These are phyloP conservation scores for Chlamydomonas applanata DNA, from an alignment of 139 green algal species.

Conservation along the genomic window DNA sequence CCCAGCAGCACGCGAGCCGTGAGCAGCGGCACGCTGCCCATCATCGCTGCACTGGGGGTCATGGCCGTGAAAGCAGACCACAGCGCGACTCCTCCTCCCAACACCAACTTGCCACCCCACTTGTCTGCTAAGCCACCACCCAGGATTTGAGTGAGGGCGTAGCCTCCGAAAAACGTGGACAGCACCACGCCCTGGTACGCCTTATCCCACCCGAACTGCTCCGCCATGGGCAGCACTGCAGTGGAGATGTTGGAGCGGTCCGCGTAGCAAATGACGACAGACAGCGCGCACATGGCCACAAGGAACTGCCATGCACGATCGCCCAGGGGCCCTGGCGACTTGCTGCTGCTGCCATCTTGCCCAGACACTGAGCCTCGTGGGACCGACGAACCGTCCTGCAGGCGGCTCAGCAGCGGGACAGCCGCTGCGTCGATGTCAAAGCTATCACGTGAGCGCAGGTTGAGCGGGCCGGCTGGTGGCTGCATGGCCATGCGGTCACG, in stretches of 20 bases:
- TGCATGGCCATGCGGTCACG: too few species aligned
- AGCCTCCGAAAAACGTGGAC: conserved; percentile 75
- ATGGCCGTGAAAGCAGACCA: conserved; percentile 70
- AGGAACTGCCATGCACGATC: conserved; percentile 25
- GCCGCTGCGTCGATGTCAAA: too few species aligned
- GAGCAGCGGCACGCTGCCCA: conserved; percentile 51
- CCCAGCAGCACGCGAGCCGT: conserved; percentile 64
- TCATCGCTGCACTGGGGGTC: conserved; percentile 53
- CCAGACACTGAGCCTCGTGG: too few species aligned
- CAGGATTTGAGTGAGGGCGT: conserved; percentile 59
- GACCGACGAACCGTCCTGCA: too few species aligned
- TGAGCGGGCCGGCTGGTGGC: too few species aligned
- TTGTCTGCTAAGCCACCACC: conserved; percentile 41
- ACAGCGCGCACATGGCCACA: conserved; percentile 56
- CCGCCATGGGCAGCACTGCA: conserved; percentile 72
- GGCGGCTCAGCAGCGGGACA: too few species aligned
- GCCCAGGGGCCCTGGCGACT: too few species aligned
- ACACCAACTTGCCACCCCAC: conserved; percentile 66
- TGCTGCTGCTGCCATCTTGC: too few species aligned
- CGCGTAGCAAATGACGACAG: conserved; percentile 74
- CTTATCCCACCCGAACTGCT: conserved; percentile 69
- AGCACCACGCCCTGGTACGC: conserved; percentile 63
- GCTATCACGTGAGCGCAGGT: too few species aligned
- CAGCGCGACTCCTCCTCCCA: conserved; percentile 43
- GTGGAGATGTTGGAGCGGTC: conserved; percentile 73